Conservation (phyloP, 768 basidiomycete genomes). For the Strobilomyces confusus region DNA sequence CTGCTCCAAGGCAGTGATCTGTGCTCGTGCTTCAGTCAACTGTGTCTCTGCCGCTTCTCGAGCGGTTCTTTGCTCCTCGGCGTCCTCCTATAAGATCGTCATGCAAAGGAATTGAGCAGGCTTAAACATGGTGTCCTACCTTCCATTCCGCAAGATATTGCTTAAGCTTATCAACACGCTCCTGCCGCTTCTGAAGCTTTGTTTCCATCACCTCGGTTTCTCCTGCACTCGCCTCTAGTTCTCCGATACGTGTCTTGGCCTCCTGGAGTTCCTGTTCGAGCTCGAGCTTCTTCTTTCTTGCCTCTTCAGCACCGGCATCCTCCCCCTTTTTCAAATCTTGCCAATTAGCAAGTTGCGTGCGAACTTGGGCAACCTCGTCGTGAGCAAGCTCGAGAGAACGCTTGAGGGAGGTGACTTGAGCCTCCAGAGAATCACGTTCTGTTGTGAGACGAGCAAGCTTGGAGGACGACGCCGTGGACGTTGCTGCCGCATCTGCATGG, state of each 20-base stretch:
- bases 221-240: conserved; percentile 24
- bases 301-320: conserved; percentile 51
- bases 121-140: conserved; percentile 32
- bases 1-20: conserved; percentile 31
- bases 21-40: conserved; percentile 31
- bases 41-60: conserved; percentile 33
- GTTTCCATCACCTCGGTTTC: conserved; percentile 30
- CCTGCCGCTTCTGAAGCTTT: conserved; percentile 42
- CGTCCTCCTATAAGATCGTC: conserved; percentile 34
- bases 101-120: not conserved
- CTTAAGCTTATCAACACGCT: conserved; percentile 41
- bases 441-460: conserved; percentile 56
- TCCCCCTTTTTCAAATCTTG: conserved; percentile 62
- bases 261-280: conserved; percentile 54
- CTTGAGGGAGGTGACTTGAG: conserved; percentile 51
- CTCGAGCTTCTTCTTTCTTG: conserved; percentile 51
- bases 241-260: conserved; percentile 35
- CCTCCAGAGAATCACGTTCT: conserved; percentile 54
- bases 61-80: conserved; percentile 35
- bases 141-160: conserved; percentile 40
- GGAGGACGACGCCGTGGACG: conserved; percentile 42
- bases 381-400: conserved; percentile 55
- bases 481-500: conserved; percentile 45
- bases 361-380: conserved; percentile 50
- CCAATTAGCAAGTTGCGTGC: conserved; percentile 67